Evolutionary conservation across 176 grass and related monocot species (phyloP).

Genomic region (Zea mays): Zm-B73-REFERENCE-NAM-5.0 NC_050100.1:175264001-175264500

Average conservation of each 20-base stretch:
- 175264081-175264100: conserved; percentile 50
- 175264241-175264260: conserved; percentile 2
- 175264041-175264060: conserved; percentile 57
- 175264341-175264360: not conserved
- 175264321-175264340: not conserved
- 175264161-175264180: conserved; percentile 60
- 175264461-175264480: conserved; percentile 54
- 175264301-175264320: not conserved
- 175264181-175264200: conserved; percentile 54
- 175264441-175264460: conserved; percentile 86
- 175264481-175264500: conserved; percentile 80
- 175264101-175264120: conserved; percentile 76
- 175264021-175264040: conserved; percentile 49
- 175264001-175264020: conserved; percentile 57
- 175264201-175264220: not conserved
- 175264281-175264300: not conserved
- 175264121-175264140: conserved; percentile 76
- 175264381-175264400: not conserved
- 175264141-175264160: conserved; percentile 69
- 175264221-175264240: conserved; percentile 16
- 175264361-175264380: not conserved
- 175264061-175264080: conserved; percentile 40
- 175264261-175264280: not conserved
- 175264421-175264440: conserved; percentile 77
- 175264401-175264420: conserved; percentile 53